Percentiles rank a stretch among this genome's conserved stretches.
phyloP scores from a whole-genome alignment of 148 eudicot genomes.

The Silene uniflora region DNA sequence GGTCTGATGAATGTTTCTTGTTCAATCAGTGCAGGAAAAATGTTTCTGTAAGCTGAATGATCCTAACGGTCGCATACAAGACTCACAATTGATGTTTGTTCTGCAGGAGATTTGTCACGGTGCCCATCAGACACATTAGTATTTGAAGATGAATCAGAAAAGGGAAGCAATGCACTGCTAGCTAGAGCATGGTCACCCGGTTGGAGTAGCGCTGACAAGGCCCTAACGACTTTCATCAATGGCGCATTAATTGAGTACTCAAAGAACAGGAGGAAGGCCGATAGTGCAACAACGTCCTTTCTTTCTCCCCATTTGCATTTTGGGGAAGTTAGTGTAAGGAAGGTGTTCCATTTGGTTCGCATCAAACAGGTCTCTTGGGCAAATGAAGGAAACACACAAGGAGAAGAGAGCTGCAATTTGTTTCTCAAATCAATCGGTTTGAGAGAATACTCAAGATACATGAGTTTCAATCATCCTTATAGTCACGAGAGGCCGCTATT shows the following conservation, averaged over 20 bases:
- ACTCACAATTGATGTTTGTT: background rate
- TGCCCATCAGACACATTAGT: slow-evolving; percentile 64
- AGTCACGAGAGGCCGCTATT: slow-evolving; percentile 92
- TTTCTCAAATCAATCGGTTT: slow-evolving; percentile 94
- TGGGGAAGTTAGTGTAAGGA: slow-evolving; percentile 88
- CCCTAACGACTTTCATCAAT: slow-evolving; percentile 72
- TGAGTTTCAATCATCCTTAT: slow-evolving; percentile 90
- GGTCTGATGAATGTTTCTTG: background rate
- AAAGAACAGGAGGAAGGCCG: slow-evolving; percentile 85
- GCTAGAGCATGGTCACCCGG: slow-evolving; percentile 99
- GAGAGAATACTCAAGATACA: slow-evolving; percentile 91
- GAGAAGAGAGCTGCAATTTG: slow-evolving; percentile 87
- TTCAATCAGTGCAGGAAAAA: background rate
- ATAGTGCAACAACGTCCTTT: slow-evolving; percentile 94
- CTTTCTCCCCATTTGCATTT: slow-evolving; percentile 96
- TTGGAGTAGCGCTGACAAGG: slow-evolving; percentile 93
- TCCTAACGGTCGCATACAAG: background rate
- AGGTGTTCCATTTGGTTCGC: slow-evolving; percentile 83
- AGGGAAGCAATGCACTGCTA: slow-evolving; percentile 93
- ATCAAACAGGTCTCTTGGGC: slow-evolving; percentile 88
- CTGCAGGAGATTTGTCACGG: slow-evolving; percentile 68
- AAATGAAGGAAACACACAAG: slow-evolving; percentile 85
- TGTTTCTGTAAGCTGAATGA: background rate
- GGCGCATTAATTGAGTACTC: slow-evolving; percentile 84
- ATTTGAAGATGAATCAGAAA: slow-evolving; percentile 85